Base-by-base conservation (phyloP, 2,329 filamentous ascomycete genomes). In the Didymella segeticola region DNA sequence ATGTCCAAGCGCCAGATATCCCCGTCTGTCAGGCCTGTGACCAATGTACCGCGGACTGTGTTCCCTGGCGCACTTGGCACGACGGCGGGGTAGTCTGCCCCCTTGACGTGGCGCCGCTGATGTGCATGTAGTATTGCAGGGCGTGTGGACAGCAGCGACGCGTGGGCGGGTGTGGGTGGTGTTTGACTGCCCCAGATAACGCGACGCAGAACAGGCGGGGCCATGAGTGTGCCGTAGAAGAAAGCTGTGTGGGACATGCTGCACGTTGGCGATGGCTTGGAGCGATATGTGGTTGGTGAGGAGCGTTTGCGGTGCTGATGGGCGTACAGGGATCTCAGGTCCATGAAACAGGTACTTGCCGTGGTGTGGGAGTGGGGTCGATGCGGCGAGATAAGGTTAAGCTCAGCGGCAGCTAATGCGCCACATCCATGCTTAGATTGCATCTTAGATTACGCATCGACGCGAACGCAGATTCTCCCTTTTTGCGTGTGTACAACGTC, bases 71-170 rank as follows among this genome's bases (percentile, higher is more conserved):
- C 12, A 5, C 62, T 39, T 1, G 83, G 65, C 1, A 89, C 77
- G 46, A 97, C 88, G 43, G 85, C 93, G 0, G 93, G 93, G 71
- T 96, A 98, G 74, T 96, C 91, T 27, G 84, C 88, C 29, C 71
- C 41, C 20, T 74, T 73, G 17, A 97, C 90, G 20, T 89, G 86
- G 67, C 85, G 82, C 25, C 93, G 90, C 46, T 85, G 86, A 77
- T 89, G 88, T 37, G 83, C 80, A 56, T 87, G 83, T 0, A 98
- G 82, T n/a, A 96, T 77, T 12, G 93, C 93, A 0, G 91, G 90
- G 0, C 81, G 81, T 71, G 91, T 83, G 58, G 85, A 85, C 29
- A 93, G 78, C 39, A 84, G 75, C 11, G 73, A 72, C 53, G 76
- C 78, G 69, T 82, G 81, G 58, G 77, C 81, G 72, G 64, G 57